These are phyloP conservation scores for Helotiales sp. DNA, from an alignment of 2,329 filamentous ascomycete genomes.

Conservation along the genomic window DNA sequence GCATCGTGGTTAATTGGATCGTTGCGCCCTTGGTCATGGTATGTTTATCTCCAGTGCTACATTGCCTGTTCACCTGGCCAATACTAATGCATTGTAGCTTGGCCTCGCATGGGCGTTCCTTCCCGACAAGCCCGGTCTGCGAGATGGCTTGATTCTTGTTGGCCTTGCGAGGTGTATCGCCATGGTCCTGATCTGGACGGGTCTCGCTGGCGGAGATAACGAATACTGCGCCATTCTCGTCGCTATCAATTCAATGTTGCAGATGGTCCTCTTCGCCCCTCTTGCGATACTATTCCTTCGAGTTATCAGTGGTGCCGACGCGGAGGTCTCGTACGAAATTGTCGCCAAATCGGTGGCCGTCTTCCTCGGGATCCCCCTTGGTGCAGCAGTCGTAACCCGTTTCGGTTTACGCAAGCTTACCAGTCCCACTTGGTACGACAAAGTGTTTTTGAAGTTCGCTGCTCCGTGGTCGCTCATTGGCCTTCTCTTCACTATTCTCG, in stretches of 20 bases:
- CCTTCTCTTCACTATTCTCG: conserved; percentile 83
- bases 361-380: conserved; percentile 84
- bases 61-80: not conserved
- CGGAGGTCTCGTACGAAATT: conserved; percentile 61
- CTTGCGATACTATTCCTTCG: conserved; percentile 70
- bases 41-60: conserved; percentile 14
- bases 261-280: conserved; percentile 75
- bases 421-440: conserved; percentile 67
- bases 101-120: conserved; percentile 70
- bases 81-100: conserved; percentile 47
- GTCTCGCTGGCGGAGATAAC: conserved; percentile 73
- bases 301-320: conserved; percentile 63
- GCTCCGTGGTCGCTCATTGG: conserved; percentile 81
- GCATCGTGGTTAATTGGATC: conserved; percentile 81
- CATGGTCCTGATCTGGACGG: conserved; percentile 84
- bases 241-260: conserved; percentile 74
- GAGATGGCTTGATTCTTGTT: conserved; percentile 77
- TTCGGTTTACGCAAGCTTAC: conserved; percentile 61
- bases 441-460: conserved; percentile 70
- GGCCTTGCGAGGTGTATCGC: conserved; percentile 86
- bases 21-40: conserved; percentile 80
- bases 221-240: conserved; percentile 76
- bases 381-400: conserved; percentile 76
- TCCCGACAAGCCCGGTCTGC: conserved; percentile 60
- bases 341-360: conserved; percentile 83